Evolutionary conservation across 1,284 basidiomycete genomes (phyloP).

Genomic region (Golubevia sp.): DNA sequence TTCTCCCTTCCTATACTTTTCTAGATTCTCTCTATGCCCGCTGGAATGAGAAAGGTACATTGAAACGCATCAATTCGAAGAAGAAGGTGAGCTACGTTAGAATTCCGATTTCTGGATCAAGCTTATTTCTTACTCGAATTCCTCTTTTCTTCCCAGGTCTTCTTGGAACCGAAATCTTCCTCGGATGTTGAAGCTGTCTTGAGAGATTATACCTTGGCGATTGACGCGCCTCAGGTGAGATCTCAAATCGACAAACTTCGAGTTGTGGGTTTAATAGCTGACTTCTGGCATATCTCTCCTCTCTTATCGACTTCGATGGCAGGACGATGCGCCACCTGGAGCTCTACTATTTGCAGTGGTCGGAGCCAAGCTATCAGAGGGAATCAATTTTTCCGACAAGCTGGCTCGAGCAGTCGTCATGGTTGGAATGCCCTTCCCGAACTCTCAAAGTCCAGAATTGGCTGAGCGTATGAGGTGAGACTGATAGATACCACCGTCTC

Average conservation of each 20-base stretch:
- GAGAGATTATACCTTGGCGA: slow-evolving; percentile 74
- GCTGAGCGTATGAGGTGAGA: slow-evolving; percentile 89
- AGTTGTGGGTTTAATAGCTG: no score
- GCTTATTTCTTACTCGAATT: not conserved
- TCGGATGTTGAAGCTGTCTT: slow-evolving; percentile 78
- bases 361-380: slow-evolving; percentile 94
- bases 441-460: slow-evolving; percentile 84
- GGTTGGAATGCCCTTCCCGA: slow-evolving; percentile 88
- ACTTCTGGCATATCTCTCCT: not conserved
- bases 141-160: slow-evolving; percentile 68
- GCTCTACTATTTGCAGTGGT: slow-evolving; percentile 77
- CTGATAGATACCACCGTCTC: not conserved
- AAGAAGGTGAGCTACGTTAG: slow-evolving; percentile 68
- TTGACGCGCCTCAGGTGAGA: slow-evolving; percentile 63
- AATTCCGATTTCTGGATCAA: slow-evolving; percentile 22
- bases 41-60: slow-evolving; percentile 72
- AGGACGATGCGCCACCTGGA: slow-evolving; percentile 20
- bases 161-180: slow-evolving; percentile 82
- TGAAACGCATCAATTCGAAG: slow-evolving; percentile 72
- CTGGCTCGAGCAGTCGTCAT: slow-evolving; percentile 86
- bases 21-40: slow-evolving; percentile 71
- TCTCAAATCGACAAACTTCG: no score
- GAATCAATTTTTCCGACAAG: slow-evolving; percentile 85
- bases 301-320: not conserved
- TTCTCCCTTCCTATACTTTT: slow-evolving; percentile 89